phyloP scores from a whole-genome alignment of 345 rosid species.

The Corymbia maculata region DNA sequence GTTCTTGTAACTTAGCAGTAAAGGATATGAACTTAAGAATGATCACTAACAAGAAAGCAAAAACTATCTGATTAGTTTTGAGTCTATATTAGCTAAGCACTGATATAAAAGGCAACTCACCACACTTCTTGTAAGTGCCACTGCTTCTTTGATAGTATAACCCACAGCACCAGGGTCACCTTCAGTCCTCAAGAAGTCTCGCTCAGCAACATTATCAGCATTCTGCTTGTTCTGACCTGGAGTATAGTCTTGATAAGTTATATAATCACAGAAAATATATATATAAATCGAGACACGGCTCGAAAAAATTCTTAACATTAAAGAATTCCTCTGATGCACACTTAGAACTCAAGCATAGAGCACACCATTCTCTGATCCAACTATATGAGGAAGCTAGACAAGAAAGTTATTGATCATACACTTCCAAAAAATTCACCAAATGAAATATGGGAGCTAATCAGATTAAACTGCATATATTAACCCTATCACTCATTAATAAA shows the following conservation, averaged over 20 bases:
- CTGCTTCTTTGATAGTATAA: conserved; percentile 81
- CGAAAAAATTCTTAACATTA: neutral
- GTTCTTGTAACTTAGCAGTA: neutral
- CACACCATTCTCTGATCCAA: neutral
- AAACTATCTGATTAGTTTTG: neutral
- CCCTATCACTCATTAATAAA: neutral
- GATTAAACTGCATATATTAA: neutral
- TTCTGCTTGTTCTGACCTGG: neutral
- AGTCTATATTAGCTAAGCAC: neutral
- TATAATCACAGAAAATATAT: neutral
- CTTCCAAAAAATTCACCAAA: neutral
- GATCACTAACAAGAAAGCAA: neutral
- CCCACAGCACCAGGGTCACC: conserved; percentile 94
- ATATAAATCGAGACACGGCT: neutral
- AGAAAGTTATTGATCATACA: neutral
- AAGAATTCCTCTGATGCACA: neutral
- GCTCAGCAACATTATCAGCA: conserved; percentile 34
- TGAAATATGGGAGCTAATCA: neutral
- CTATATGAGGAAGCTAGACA: neutral
- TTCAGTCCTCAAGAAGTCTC: conserved; percentile 78
- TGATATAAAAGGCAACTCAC: conserved; percentile 26
- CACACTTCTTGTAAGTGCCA: conserved; percentile 71
- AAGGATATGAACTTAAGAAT: neutral
- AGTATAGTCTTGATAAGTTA: neutral
- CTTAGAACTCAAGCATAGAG: neutral